These are phyloP conservation scores for Escovopsis sp. DNA, from an alignment of 2,329 filamentous ascomycete species.

Conservation along the genomic window DNA sequence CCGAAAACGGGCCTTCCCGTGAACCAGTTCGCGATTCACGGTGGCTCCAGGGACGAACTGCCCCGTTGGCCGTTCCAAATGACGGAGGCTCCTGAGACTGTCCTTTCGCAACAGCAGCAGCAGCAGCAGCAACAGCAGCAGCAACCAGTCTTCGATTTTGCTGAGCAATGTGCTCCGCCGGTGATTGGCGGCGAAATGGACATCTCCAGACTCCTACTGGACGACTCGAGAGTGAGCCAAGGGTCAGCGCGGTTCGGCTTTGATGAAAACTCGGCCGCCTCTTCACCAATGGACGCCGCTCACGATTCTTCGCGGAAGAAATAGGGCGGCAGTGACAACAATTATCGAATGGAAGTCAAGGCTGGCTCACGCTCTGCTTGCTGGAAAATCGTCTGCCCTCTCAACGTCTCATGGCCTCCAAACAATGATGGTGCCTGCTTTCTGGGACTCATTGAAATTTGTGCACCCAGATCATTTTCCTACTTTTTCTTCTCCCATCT, in stretches of 20 bases:
- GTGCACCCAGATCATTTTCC: no score
- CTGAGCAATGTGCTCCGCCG: conserved; percentile 24
- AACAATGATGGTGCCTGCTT: neutral
- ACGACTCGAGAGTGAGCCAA: conserved; percentile 27
- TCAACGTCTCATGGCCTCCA: no score
- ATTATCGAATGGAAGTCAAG: neutral
- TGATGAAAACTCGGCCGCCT: conserved; percentile 13
- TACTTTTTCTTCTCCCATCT: no score
- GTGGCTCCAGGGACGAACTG: conserved; percentile 32
- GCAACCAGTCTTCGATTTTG: conserved; percentile 27
- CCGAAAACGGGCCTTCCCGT: conserved; percentile 18
- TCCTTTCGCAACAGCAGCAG: conserved; percentile 1
- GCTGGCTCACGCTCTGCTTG: neutral
- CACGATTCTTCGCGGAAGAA: conserved; percentile 6
- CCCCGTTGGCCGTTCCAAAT: conserved; percentile 26
- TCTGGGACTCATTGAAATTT: neutral
- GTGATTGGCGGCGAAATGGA: conserved; percentile 43
- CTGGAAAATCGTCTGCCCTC: no score
- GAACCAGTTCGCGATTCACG: conserved; percentile 25
- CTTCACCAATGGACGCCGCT: conserved; percentile 9
- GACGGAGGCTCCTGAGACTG: conserved; percentile 16
- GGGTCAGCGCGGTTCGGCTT: conserved; percentile 12
- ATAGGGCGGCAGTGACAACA: neutral
- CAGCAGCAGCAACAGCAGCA: conserved; percentile 3
- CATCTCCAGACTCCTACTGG: conserved; percentile 44